These are phyloP conservation scores for Myxozyma sirexii DNA, from an alignment of 805 yeast species.

Conservation along the genomic window DNA sequence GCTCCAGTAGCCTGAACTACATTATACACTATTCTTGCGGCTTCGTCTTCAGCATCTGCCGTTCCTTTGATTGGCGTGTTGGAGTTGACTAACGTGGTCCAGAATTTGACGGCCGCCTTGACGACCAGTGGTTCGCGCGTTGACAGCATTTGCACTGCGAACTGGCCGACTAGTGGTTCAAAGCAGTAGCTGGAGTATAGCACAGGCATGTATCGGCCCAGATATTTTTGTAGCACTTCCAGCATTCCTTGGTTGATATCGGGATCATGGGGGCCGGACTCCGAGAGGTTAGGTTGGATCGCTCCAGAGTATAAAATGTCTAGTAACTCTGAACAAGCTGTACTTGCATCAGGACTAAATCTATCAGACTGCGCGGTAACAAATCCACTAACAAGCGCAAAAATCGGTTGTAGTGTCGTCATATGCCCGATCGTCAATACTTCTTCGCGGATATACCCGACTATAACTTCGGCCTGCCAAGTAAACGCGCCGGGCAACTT, in stretches of 20 bases:
- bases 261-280: constrained; percentile 22
- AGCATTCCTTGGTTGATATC: constrained; percentile 39
- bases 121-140: constrained; percentile 60
- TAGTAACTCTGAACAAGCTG: constrained; percentile 1
- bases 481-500: constrained; percentile 67
- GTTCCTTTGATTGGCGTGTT: not conserved
- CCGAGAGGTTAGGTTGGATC: not conserved
- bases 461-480: constrained; percentile 48
- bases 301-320: constrained; percentile 13
- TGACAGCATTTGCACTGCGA: constrained; percentile 48
- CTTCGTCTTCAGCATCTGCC: not conserved
- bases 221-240: constrained; percentile 37
- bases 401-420: constrained; percentile 21
- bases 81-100: constrained; percentile 50
- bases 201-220: constrained; percentile 24
- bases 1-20: constrained; percentile 7
- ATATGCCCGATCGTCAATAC: constrained; percentile 6
- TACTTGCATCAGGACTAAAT: not conserved
- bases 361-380: constrained; percentile 4
- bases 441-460: constrained; percentile 38
- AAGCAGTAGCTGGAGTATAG: constrained; percentile 23
- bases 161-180: constrained; percentile 37
- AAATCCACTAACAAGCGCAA: constrained; percentile 14
- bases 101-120: constrained; percentile 56
- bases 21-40: not conserved